Conservation (phyloP, 2,329 filamentous ascomycete genomes). For the Colletotrichum higginsianum region DNA sequence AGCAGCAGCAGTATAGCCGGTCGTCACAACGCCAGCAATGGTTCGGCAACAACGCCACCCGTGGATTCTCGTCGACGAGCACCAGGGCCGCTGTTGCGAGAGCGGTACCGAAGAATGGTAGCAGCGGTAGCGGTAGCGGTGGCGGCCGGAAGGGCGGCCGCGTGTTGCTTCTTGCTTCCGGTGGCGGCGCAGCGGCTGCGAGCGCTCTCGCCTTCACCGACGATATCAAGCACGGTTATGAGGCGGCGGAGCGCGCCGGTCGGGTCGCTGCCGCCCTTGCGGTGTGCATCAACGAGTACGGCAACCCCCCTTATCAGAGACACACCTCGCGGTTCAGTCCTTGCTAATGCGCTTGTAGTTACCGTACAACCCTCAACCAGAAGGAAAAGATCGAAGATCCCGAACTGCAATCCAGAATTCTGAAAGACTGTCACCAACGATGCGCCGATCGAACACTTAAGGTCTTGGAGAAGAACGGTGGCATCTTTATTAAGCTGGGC, state of each 20-base stretch:
- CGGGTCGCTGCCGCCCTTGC: conserved; percentile 82
- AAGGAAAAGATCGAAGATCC: conserved; percentile 74
- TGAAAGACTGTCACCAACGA: conserved; percentile 90
- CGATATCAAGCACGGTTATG: conserved; percentile 83
- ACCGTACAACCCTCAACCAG: conserved; percentile 85
- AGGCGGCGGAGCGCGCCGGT: conserved; percentile 82
- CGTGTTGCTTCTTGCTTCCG: conserved; percentile 64
- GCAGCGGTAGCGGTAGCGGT: background rate
- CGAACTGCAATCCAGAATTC: conserved; percentile 74
- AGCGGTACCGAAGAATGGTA: conserved; percentile 4
- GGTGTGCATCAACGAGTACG: conserved; percentile 90
- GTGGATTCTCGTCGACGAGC: conserved; percentile 50
- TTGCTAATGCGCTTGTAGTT: conserved; percentile 69
- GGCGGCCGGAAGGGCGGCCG: conserved; percentile 42
- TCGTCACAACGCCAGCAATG: conserved; percentile 48
- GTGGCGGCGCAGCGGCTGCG: conserved; percentile 65
- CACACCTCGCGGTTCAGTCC: background rate
- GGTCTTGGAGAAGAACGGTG: conserved; percentile 95
- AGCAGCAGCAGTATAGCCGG: conserved; percentile 53
- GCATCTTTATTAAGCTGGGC: conserved; percentile 97
- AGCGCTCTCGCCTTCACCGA: conserved; percentile 70
- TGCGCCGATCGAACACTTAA: conserved; percentile 90
- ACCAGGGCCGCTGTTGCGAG: conserved; percentile 14
- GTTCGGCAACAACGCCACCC: conserved; percentile 42
- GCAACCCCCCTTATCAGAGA: background rate